Evolutionary conservation across 2,329 filamentous ascomycete genomes (phyloP), one percentile per base, ranked within the genome.

Genomic region (Aspergillus calidoustus): DNA sequence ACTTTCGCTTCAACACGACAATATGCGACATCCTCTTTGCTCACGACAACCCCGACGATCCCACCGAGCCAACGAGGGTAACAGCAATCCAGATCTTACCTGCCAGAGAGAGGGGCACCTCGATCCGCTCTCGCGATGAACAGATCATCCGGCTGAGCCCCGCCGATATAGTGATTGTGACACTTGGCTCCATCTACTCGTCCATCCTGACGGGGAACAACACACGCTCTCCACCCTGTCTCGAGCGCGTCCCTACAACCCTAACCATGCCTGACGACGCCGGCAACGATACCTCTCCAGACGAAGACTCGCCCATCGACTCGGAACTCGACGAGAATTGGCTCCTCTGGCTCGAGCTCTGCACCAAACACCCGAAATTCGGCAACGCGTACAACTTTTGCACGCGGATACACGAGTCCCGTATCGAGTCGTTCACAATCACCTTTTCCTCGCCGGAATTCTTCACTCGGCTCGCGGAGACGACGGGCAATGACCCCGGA

Each of bases 381-480:
- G 77, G 78, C 30, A 75, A 76, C 51, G 76, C 80, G 0, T 74
- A 77, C 34, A 79, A 77, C 50, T 82, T 82, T 65, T 76, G 74
- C 60, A 74, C 69, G 1, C 71, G 77, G 25, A 66, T 74, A 23
- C 51, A 66, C 2, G 72, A 80, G 50, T 77, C 76, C 8, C 75
- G 74, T 22, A 73, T 79, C 69, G 75, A 77, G 59, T 78, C 76
- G 0, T 80, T 81, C 31, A 80, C 80, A 4, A 71, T 80, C 28
- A 82, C 79, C 0, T 67, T 79, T 5, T 71, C 74, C 38, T 64
- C 67, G 23, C 63, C 67, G 0, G 68, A 71, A n/a, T 72, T 78
- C 54, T 73, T 78, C 50, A 58, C 70, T 2, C 62, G 66, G 1
- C 60, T 73, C 13, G 17, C 44, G 3, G 59, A 67, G 15, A 69